Base-by-base conservation (phyloP, 345 rosid genomes). In the Erysimum cheiranthoides region DNA sequence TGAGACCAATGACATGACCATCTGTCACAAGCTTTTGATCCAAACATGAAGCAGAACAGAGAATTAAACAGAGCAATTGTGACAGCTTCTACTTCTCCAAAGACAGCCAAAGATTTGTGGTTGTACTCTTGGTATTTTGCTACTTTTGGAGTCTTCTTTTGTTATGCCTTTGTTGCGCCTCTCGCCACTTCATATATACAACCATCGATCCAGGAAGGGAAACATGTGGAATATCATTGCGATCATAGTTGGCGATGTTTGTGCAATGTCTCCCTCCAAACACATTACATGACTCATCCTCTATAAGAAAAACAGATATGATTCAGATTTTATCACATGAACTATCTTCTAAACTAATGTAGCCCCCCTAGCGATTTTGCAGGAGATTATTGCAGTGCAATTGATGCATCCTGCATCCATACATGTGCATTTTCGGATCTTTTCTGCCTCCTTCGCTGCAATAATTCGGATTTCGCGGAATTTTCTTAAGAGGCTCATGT, bases 11-110 rank as follows among this genome's bases (percentile, higher is more conserved):
- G 56, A 21, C 31, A 10, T 51, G 56, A 21, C 31, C 56, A 21
- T 25, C 21, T 25, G 14, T 25, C 5, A 51, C 56, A 51, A 51
- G 31, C 6, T 4, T 51, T 51, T 42, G 78, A 8, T 17, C 39
- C 35, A 16, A 69, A 73, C 13, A 75, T 75, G 12, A 61, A 71
- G 56, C 56, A 70, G 36, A 71, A 35, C 4, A 83, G 52, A 16
- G 80, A 66, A 9, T 80, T 40, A 28, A 83, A 67, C 14, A 62
- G 67, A 3, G 63, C 9, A 8, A 61, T 10, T 4, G 80, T 62
- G 25, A 62, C 59, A 38, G 16, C 67, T 78, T 71, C 73, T 4
- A 35, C 78, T 27, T 77, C 76, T 74, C 73, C 61, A 40, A 80
- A 45, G 4, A 54, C 31, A 11, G 56, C 17, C 8, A 14, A 52